A percentile compares a stretch with the other conserved stretches of the same genome.
phyloP scores from a whole-genome alignment of 495 filamentous ascomycete species.

The Emericellopsis terricola region DNA sequence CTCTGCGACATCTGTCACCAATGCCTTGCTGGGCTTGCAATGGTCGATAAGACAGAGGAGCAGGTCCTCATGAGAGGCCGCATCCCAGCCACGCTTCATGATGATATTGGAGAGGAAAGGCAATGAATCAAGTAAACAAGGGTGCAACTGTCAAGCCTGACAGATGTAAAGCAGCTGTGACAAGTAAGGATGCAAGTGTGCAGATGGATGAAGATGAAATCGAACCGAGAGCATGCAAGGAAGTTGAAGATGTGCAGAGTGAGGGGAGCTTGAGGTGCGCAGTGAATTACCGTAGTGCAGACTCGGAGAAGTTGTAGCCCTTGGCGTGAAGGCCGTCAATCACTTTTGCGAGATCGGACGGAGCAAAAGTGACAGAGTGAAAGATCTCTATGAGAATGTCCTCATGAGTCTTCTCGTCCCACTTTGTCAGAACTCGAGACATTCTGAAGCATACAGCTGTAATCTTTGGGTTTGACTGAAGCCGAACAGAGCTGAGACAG shows the following conservation, averaged over 20 bases:
- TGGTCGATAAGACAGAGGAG: constrained; percentile 6
- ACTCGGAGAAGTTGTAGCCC: constrained; percentile 8
- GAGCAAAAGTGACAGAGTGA: not conserved
- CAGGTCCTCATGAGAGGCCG: constrained; percentile 6
- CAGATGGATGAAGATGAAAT: not conserved
- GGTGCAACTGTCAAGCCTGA: no score
- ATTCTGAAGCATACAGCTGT: no score
- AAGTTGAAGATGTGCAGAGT: not conserved
- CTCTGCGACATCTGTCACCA: constrained; percentile 3
- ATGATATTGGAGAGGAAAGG: not conserved
- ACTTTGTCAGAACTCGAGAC: constrained; percentile 4
- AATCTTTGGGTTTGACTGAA: no score
- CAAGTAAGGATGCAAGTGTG: not conserved
- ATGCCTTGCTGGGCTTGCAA: constrained; percentile 1
- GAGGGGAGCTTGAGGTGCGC: not conserved
- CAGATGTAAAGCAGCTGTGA: no score
- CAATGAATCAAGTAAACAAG: no score
- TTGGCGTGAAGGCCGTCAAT: constrained; percentile 3
- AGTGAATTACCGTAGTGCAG: constrained; percentile 6
- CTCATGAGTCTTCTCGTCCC: constrained; percentile 6
- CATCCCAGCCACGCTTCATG: constrained; percentile 5
- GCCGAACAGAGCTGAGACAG: not conserved
- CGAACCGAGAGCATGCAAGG: not conserved
- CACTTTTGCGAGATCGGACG: constrained; percentile 1
- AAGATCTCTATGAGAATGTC: constrained; percentile 7